Evolutionary conservation across 1,284 basidiomycete genomes (phyloP).

Genomic region (Exsudoporus floridanus): DNA sequence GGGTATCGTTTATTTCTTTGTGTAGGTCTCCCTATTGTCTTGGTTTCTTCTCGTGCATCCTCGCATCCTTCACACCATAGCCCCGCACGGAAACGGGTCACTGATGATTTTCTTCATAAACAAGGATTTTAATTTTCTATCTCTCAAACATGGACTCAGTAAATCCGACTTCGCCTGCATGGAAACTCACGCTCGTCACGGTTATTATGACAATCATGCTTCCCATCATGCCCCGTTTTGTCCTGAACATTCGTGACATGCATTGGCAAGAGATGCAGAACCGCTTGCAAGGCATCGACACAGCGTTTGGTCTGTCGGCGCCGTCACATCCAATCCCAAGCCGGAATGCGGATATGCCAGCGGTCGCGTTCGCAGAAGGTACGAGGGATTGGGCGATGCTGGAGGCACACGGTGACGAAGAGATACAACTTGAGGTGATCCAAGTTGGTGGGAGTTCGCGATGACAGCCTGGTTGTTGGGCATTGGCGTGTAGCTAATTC

Average conservation of each 20-base stretch:
- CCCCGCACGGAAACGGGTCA: no score
- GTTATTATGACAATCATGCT: neutral
- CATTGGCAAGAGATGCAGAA: neutral
- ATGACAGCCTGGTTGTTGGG: no score
- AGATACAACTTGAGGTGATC: neutral
- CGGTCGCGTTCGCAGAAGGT: neutral
- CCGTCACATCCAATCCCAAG: neutral
- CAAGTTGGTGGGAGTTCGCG: no score
- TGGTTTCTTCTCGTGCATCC: neutral
- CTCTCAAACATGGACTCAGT: no score
- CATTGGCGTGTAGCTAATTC: no score
- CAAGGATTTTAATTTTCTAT: neutral
- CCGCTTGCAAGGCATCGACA: neutral
- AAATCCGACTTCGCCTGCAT: neutral
- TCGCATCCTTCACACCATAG: no score
- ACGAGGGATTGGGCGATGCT: neutral
- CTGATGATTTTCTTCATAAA: neutral
- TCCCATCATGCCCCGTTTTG: neutral
- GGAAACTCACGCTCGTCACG: neutral
- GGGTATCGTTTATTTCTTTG: constrained; percentile 7
- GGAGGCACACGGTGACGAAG: neutral
- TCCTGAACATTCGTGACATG: neutral
- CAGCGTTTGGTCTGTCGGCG: neutral
- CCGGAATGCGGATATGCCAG: no score
- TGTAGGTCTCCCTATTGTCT: neutral